Evolutionary conservation across 192 early-diverging fungal genomes (phyloP).

Genomic region (Gaertneriomyces semiglobifer): DNA sequence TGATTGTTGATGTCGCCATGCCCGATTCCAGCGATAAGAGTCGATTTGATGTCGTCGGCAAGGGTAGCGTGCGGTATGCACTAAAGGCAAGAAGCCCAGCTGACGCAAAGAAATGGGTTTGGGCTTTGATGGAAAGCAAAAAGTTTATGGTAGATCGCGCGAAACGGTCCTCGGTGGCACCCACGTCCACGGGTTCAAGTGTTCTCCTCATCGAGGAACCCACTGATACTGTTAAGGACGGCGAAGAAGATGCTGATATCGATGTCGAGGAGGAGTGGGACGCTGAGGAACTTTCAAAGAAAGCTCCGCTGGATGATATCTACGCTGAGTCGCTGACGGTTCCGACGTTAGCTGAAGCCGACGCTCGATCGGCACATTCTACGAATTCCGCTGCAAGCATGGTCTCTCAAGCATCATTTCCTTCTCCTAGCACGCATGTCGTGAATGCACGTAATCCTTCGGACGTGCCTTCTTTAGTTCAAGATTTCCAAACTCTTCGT

Average conservation of each 20-base stretch:
- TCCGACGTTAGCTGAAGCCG: no score
- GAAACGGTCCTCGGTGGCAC: neutral
- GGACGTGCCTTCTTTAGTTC: no score
- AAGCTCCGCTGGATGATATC: neutral
- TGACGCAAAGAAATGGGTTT: slow-evolving; percentile 80
- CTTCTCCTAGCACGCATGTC: no score
- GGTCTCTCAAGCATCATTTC: no score
- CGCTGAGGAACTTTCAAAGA: neutral
- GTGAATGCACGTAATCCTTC: no score
- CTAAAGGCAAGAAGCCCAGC: slow-evolving; percentile 63
- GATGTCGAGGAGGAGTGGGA: neutral
- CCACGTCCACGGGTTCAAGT: neutral
- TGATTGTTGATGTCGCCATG: slow-evolving; percentile 63
- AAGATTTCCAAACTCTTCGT: slow-evolving; percentile 22
- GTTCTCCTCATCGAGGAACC: neutral
- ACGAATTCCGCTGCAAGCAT: no score
- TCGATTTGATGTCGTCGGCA: slow-evolving; percentile 75
- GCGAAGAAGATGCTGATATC: neutral
- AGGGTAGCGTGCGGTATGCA: slow-evolving; percentile 69
- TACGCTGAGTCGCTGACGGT: no score
- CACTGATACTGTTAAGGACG: neutral
- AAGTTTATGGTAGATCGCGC: slow-evolving; percentile 53
- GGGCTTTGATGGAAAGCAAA: slow-evolving; percentile 73
- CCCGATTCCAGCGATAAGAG: slow-evolving; percentile 60
- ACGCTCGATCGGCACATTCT: no score